Evolutionary conservation across 1,284 basidiomycete genomes (phyloP), one percentile per base, ranked within the genome.

Genomic region (Cerrena zonata): DNA sequence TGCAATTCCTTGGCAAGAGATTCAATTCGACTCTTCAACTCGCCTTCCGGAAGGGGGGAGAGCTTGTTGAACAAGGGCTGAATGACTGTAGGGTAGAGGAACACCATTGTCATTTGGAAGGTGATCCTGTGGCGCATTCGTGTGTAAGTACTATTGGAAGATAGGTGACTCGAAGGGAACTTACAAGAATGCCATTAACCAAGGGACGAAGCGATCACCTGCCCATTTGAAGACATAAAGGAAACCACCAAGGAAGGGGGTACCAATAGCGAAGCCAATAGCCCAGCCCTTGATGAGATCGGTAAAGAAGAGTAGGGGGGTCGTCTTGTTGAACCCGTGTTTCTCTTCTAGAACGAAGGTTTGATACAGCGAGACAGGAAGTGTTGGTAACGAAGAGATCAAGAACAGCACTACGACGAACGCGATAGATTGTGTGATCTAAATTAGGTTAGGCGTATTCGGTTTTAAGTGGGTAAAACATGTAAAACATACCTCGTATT

Each of bases 21-120:
- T 60, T 94, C 90, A 36, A 91, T 89, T 38, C 89, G 76, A 4
- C 69, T 72, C 26, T 89, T 82, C 13, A 95, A 73, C 40, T 90
- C 84, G 34, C 91, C 88, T 10, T 76, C 73, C 0, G 80, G 74
- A 3, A 98, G 78, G 1, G 93, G 91, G 1, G 92, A 92, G 30
- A 97, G 82, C 69, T 92, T 97, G 80, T 98, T 98, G 79, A 98
- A 97, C 38, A 98, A 74, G 0, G 95, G 94, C 62, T 95, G 93
- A 58, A 98, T 96, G 64, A 96, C 76, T 19, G 85, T 89, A 3
- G 92, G 92, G 70, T 91, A 94, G 55, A 94, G 68, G 56, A 94
- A 73, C 55, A 93, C 85, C 80, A 94, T 86, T 60, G 80, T 71
- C 44, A 97, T 71, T 66, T 94, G 91, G 75, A 96, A 90, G 7